A percentile compares a stretch with the other conserved stretches of the same genome.
Evolutionary conservation across 163 green algal genomes (phyloP).

Genomic region (Prototheca stagnorum): DNA sequence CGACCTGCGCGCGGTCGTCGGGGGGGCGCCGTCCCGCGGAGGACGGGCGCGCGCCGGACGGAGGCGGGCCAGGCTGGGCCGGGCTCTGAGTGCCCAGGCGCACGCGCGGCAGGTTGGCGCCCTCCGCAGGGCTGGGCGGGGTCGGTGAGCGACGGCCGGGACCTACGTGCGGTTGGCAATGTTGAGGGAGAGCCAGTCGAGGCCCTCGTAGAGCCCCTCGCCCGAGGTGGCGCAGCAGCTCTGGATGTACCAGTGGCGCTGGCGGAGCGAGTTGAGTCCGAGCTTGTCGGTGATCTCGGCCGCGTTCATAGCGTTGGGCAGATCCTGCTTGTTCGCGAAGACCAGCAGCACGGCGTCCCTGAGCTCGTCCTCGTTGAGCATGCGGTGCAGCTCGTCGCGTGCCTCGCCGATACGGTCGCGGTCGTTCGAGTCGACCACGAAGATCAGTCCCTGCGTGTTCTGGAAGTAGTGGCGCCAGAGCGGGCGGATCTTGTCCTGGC

Average conservation of each 20-base stretch:
- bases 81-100: too few relatives aligned
- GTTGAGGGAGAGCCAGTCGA: slow-evolving; percentile 88
- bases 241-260: slow-evolving; percentile 97
- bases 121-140: too few relatives aligned
- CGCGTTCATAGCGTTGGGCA: slow-evolving; percentile 95
- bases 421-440: slow-evolving; percentile 88
- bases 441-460: slow-evolving; percentile 83
- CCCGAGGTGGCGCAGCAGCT: slow-evolving; percentile 82
- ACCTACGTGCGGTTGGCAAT: slow-evolving; percentile 17
- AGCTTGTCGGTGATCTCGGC: slow-evolving; percentile 98
- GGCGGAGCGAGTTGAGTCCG: slow-evolving; percentile 84
- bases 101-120: too few relatives aligned
- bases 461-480: slow-evolving; percentile 98
- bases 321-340: slow-evolving; percentile 72
- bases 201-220: slow-evolving; percentile 92
- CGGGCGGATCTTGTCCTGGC: slow-evolving; percentile 97
- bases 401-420: slow-evolving; percentile 76
- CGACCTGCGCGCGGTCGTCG: too few relatives aligned
- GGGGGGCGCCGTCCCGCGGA: too few relatives aligned
- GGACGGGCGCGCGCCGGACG: too few relatives aligned
- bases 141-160: too few relatives aligned
- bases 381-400: slow-evolving; percentile 86
- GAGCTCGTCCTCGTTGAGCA: slow-evolving; percentile 95
- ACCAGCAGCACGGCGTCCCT: slow-evolving; percentile 79
- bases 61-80: too few relatives aligned